phyloP scores from a whole-genome alignment of 345 rosid species.

The Melaleuca quinquenervia region DNA sequence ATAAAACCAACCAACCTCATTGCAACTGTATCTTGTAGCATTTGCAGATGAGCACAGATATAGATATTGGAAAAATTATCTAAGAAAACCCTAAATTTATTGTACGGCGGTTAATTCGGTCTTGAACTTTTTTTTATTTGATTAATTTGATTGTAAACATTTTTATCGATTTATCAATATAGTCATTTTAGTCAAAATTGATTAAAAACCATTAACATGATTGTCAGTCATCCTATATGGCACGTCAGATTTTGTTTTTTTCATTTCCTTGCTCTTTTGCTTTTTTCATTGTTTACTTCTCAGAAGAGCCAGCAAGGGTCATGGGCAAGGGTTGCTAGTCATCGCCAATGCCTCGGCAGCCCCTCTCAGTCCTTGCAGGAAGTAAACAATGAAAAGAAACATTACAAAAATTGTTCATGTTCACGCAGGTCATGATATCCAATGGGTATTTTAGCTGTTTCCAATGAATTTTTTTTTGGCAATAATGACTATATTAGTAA shows the following conservation, averaged over 20 bases:
- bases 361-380: accelerated
- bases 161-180: accelerated
- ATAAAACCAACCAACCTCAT: neutral
- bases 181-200: neutral
- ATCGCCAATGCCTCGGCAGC: neutral
- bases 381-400: neutral
- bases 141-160: no score
- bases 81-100: neutral
- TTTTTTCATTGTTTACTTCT: neutral
- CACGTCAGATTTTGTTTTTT: neutral
- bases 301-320: neutral
- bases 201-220: neutral
- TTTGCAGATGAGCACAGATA: neutral
- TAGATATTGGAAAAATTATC: neutral
- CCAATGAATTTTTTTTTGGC: no score
- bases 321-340: neutral
- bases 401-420: neutral
- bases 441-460: no score
- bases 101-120: accelerated
- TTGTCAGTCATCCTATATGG: accelerated
- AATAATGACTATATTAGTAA: no score
- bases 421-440: accelerated
- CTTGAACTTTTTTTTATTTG: no score
- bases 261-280: no score
- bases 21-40: neutral